A percentile compares a stretch with the other conserved stretches of the same genome.
Evolutionary conservation across 2,329 filamentous ascomycete genomes (phyloP).

Genomic region (Fusarium sublunatum): DNA sequence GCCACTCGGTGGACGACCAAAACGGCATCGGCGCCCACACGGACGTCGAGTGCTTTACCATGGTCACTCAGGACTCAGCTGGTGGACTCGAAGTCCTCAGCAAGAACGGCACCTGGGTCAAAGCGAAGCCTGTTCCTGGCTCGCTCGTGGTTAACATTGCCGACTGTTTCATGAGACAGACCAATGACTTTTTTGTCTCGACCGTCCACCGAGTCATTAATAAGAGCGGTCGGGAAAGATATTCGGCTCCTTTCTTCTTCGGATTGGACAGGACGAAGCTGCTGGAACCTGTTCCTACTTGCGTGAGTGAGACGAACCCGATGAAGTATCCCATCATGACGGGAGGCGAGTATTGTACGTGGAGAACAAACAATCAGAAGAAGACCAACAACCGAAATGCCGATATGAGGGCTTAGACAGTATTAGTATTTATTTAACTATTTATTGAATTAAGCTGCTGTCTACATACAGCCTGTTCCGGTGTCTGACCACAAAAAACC

Average conservation of each 20-base stretch:
- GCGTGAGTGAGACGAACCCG: slow-evolving; percentile 47
- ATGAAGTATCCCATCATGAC: slow-evolving; percentile 52
- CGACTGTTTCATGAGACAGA: slow-evolving; percentile 63
- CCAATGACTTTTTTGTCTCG: slow-evolving; percentile 61
- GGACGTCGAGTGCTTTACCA: slow-evolving; percentile 61
- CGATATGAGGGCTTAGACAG: not conserved
- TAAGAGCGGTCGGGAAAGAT: slow-evolving; percentile 51
- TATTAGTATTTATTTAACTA: too few species aligned
- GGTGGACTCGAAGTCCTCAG: slow-evolving; percentile 60
- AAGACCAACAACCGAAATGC: not conserved
- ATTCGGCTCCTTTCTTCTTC: slow-evolving; percentile 62
- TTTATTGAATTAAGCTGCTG: too few species aligned
- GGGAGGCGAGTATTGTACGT: slow-evolving; percentile 49
- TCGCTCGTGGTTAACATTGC: slow-evolving; percentile 65
- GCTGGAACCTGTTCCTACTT: slow-evolving; percentile 49
- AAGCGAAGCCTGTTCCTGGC: slow-evolving; percentile 54
- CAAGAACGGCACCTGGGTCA: slow-evolving; percentile 56
- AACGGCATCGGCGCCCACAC: slow-evolving; percentile 59
- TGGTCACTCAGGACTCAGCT: slow-evolving; percentile 57
- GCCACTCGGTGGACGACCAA: slow-evolving; percentile 29
- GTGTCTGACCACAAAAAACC: not conserved
- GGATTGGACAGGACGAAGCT: slow-evolving; percentile 48
- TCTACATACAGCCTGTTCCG: not conserved
- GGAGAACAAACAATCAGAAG: slow-evolving; percentile 47
- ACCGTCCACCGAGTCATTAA: slow-evolving; percentile 63